Percentiles rank a stretch among this genome's conserved stretches.
These are phyloP conservation scores for Fusarium sp. DNA, from an alignment of 2,329 filamentous ascomycete genomes.

Conservation along the genomic window DNA sequence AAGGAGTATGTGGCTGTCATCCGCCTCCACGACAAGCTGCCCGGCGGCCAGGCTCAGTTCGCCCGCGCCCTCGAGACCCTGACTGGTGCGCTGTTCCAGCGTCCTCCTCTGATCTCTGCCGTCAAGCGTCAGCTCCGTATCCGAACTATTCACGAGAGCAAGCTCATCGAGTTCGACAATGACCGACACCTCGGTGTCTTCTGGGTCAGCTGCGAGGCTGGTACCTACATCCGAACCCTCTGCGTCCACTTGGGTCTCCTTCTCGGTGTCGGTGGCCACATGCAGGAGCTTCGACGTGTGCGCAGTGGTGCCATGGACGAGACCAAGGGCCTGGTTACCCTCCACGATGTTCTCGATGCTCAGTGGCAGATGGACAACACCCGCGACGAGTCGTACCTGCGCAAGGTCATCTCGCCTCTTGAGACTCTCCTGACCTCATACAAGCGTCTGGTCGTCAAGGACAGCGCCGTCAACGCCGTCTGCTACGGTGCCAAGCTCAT, in stretches of 20 bases:
- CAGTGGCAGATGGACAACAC: conserved; percentile 98
- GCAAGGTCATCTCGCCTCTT: conserved; percentile 90
- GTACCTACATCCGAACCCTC: conserved; percentile 98
- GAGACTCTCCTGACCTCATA: conserved; percentile 94
- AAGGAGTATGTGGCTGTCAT: conserved; percentile 99
- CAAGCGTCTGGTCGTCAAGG: conserved; percentile 98
- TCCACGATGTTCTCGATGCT: conserved; percentile 90
- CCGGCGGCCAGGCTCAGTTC: conserved; percentile 93
- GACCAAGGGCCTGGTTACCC: conserved; percentile 88
- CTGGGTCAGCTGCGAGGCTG: conserved; percentile 98
- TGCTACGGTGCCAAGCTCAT: conserved; percentile 99
- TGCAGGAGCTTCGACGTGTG: conserved; percentile 97
- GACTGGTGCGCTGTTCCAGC: conserved; percentile 92
- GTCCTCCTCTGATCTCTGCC: conserved; percentile 95
- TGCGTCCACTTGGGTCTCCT: conserved; percentile 91
- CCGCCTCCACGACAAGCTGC: conserved; percentile 94
- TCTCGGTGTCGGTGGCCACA: conserved; percentile 90
- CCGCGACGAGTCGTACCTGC: conserved; percentile 92
- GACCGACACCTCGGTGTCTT: conserved; percentile 97
- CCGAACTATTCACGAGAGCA: conserved; percentile 97
- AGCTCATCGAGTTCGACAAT: conserved; percentile 98
- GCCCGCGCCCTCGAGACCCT: conserved; percentile 94
- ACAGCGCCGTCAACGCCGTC: conserved; percentile 86
- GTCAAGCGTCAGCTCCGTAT: conserved; percentile 99
- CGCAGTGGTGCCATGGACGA: conserved; percentile 96